phyloP scores from a whole-genome alignment of 495 filamentous ascomycete species.

The Penicillium psychrofluorescens region DNA sequence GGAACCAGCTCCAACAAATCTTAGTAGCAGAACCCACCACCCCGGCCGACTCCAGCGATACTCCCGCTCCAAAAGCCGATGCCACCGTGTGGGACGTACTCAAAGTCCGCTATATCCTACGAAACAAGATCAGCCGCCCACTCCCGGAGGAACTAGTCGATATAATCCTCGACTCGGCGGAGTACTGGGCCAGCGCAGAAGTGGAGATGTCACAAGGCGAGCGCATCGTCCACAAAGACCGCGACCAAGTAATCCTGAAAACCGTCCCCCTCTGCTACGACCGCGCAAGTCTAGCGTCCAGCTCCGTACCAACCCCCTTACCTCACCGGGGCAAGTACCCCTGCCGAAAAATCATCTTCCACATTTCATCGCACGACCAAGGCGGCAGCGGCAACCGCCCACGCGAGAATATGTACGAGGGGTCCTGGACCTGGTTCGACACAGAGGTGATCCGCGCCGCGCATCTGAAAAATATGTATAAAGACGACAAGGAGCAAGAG shows the following conservation, averaged over 20 bases:
- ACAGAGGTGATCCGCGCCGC: slow-evolving; percentile 35
- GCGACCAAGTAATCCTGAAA: slow-evolving; percentile 30
- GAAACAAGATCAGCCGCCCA: slow-evolving; percentile 28
- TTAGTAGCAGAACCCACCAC: too few species aligned
- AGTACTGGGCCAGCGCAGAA: slow-evolving; percentile 58
- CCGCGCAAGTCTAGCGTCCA: slow-evolving; percentile 8
- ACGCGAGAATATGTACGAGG: slow-evolving; percentile 40
- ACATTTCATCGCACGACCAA: slow-evolving; percentile 58
- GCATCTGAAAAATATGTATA: slow-evolving; percentile 16
- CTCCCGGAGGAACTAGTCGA: slow-evolving; percentile 62
- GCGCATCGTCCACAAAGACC: slow-evolving; percentile 23
- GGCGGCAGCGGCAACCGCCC: slow-evolving; percentile 33
- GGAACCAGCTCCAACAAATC: too few species aligned
- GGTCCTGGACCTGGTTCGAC: slow-evolving; percentile 68
- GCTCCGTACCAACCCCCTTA: slow-evolving; percentile 13
- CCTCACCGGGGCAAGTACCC: slow-evolving; percentile 33
- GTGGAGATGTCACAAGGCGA: slow-evolving; percentile 16
- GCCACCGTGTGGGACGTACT: slow-evolving; percentile 29
- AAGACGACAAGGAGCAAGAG: slow-evolving; percentile 9
- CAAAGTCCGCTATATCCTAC: slow-evolving; percentile 26
- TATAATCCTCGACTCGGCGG: slow-evolving; percentile 57
- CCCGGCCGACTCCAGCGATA: too few species aligned
- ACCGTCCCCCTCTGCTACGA: slow-evolving; percentile 36
- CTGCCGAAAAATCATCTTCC: slow-evolving; percentile 56
- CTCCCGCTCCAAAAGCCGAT: neutral